These are phyloP conservation scores for Talaromyces amestolkiae DNA, from an alignment of 2,329 filamentous ascomycete species.

Conservation along the genomic window DNA sequence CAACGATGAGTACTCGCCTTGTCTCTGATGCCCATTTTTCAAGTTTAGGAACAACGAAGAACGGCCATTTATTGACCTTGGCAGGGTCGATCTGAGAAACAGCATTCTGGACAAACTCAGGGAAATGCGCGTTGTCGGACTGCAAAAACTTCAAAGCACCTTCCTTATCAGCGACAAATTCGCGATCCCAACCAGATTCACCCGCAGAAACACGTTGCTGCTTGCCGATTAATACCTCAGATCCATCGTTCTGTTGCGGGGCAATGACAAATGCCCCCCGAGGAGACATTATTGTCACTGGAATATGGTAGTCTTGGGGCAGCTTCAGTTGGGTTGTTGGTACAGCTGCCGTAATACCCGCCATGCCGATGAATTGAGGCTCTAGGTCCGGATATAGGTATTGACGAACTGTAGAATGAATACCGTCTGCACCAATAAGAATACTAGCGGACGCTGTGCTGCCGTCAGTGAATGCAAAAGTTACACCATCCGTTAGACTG, in stretches of 20 bases:
- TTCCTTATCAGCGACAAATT: constrained; percentile 12
- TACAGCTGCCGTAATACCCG: constrained; percentile 26
- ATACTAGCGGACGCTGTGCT: constrained; percentile 40
- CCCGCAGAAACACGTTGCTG: constrained; percentile 34
- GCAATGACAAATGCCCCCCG: constrained; percentile 39
- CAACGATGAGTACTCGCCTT: constrained; percentile 48
- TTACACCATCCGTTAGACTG: constrained; percentile 37
- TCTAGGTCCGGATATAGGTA: constrained; percentile 51
- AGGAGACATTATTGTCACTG: constrained; percentile 35
- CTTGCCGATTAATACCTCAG: constrained; percentile 36
- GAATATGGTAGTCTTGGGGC: constrained; percentile 25
- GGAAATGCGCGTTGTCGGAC: constrained; percentile 27
- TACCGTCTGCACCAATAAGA: constrained; percentile 60
- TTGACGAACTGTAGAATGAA: constrained; percentile 55
- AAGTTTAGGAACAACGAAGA: constrained; percentile 15
- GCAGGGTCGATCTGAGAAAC: constrained; percentile 14
- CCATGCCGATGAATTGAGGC: constrained; percentile 50
- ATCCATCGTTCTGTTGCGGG: constrained; percentile 35
- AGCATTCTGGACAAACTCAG: constrained; percentile 20
- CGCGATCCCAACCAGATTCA: constrained; percentile 32
- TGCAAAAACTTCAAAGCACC: constrained; percentile 23
- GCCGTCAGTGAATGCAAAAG: constrained; percentile 51
- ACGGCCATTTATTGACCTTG: constrained; percentile 15
- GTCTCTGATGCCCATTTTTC: constrained; percentile 11
- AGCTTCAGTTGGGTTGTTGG: constrained; percentile 11